Conservation (phyloP, 208 protist species). For the Endotrypanum monterogeii region DNA sequence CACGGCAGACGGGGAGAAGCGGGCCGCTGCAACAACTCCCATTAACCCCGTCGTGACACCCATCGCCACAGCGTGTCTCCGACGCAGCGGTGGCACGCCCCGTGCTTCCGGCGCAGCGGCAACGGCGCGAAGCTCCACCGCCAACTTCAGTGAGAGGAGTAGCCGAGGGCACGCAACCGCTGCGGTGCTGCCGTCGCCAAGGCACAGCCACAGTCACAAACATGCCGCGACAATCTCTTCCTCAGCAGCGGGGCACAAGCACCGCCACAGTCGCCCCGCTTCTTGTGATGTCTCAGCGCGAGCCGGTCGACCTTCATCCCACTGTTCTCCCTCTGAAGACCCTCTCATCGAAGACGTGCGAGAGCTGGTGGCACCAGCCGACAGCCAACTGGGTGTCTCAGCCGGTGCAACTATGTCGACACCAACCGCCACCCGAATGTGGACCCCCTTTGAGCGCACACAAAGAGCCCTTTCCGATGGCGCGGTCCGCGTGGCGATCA, state of each 20-base stretch:
- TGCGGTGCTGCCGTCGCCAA: slow-evolving; percentile 14
- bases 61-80: slow-evolving; percentile 12
- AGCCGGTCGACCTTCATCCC: not conserved
- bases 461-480: slow-evolving; percentile 16
- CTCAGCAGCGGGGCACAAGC: not conserved
- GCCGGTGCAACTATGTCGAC: not conserved
- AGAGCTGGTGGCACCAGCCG: not conserved
- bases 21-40: not conserved
- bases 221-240: not conserved
- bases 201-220: slow-evolving; percentile 3
- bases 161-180: slow-evolving; percentile 6
- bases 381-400: not conserved
- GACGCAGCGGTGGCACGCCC: slow-evolving; percentile 30
- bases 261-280: not conserved
- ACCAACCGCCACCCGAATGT: not conserved
- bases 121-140: slow-evolving; percentile 11
- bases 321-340: not conserved
- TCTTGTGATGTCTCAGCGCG: slow-evolving; percentile 1
- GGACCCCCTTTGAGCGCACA: slow-evolving; percentile 18
- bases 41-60: slow-evolving; percentile 1
- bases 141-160: slow-evolving; percentile 1
- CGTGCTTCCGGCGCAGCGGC: slow-evolving; percentile 16
- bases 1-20: not conserved
- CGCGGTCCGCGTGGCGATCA: slow-evolving; percentile 27
- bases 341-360: slow-evolving; percentile 11